Evolutionary conservation across 2,329 filamentous ascomycete species (phyloP).

Genomic region (Fusarium subglutinans): DNA sequence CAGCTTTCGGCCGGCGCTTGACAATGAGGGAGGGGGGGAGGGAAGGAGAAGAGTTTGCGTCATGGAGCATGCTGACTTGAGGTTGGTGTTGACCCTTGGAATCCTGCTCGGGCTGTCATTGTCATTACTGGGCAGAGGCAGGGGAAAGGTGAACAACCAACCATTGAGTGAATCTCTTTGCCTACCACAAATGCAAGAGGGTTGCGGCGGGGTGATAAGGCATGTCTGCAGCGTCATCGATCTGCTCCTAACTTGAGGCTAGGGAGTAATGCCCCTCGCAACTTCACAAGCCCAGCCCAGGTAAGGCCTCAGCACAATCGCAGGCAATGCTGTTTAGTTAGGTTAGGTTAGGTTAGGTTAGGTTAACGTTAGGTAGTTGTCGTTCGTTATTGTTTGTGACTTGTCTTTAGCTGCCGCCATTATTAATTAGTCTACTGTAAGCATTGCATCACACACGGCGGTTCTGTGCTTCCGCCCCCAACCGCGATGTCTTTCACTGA

Average conservation of each 20-base stretch:
- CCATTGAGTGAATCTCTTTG: neutral
- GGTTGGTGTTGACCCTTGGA: conserved; percentile 31
- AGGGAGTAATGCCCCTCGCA: neutral
- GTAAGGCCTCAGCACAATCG: neutral
- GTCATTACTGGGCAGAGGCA: conserved; percentile 3
- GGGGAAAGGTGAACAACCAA: neutral
- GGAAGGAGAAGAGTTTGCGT: conserved; percentile 30
- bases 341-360: no score
- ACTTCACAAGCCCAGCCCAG: neutral
- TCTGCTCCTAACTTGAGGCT: conserved; percentile 8
- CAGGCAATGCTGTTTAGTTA: conserved; percentile 7
- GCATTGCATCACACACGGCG: conserved; percentile 23
- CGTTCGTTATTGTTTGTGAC: neutral
- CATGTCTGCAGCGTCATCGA: conserved; percentile 35
- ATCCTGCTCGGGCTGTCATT: conserved; percentile 26
- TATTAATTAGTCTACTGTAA: neutral
- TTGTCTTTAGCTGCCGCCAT: conserved; percentile 9
- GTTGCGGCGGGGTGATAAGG: conserved; percentile 21
- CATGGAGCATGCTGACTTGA: conserved; percentile 33
- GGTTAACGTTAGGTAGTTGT: neutral
- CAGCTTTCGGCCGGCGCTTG: conserved; percentile 24
- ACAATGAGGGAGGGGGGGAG: neutral
- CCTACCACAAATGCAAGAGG: conserved; percentile 9
- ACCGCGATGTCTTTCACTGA: neutral
- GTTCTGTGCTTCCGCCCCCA: neutral